Evolutionary conservation across 352 stramenopile genomes (phyloP), one percentile per base, ranked within the genome.

Genomic region (Globisporangium yorkense): DNA sequence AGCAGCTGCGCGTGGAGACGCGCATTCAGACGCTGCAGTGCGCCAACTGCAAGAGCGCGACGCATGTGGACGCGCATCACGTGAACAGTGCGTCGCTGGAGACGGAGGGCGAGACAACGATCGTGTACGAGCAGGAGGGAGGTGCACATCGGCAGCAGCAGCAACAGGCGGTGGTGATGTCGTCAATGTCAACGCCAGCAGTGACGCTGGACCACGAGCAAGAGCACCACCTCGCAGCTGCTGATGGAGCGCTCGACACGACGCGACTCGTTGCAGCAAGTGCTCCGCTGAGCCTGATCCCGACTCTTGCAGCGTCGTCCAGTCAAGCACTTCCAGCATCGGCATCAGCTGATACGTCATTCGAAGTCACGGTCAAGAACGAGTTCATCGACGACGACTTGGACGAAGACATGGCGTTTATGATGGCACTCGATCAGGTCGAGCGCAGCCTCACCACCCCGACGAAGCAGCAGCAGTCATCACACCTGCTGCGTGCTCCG

Each of bases 371-470:
- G 18, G 55, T 58, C 51, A 55, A 64, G 31, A 71, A 87, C 43
- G 72, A 81, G 43, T 88, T 87, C 46, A 88, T 88, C 54, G 62
- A 63, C 24, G 75, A 91, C 45, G 77, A 87, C 39, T 59, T 72
- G 33, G 73, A 87, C 31, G 78, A 91, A 64, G 81, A 91, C 53
- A 50, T 84, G 33, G 66, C 75, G 16, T 91, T 89, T 64, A 62
- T 84, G 20, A 57, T 82, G 59, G 81, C 78, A 0, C 70, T 91
- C 29, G 81, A 91, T 52, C 69, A 87, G 43, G 76, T 85, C 9
- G 81, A 91, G 54, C 70, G 54, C 27, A 79, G 74, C 35, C 61
- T 91, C 44, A 44, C 54, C 43, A 68, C 55, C 3, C 54, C 66
- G 27, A 58, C 68, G n/a, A 75, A 75, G 47, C 18, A 43, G 49